Base-by-base conservation (phyloP, 805 yeast species). In the Metahyphopichia silvanorum region DNA sequence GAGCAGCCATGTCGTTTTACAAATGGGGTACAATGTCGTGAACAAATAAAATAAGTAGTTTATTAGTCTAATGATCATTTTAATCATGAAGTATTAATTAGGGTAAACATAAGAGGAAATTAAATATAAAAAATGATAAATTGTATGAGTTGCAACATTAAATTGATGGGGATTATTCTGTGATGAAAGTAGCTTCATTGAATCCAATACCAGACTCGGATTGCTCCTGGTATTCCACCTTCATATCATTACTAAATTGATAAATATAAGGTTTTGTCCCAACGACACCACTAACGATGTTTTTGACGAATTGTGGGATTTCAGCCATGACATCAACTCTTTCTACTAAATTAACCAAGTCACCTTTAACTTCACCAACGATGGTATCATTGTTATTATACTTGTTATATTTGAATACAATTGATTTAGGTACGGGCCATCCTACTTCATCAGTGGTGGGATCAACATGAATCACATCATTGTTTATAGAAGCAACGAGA, bases 291-390 rank as follows among this genome's bases (percentile, higher is more conserved):
- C 89, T 79, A 28, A 86, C 98, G 38, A 93, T 84, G 49, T 81
- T 84, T 66, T 91, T 93, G 46, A 93, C 95, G 61, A 93, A 88
- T 42, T 77, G 81, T 17, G 98, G 98, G 38, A 93, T 82, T 64
- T 93, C 98, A 32, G 88, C 86, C 97, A 93, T 88, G 38, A 93
- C 98, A 62, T 93, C 98, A 37, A 93, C 89, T 55, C 98, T 79
- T 66, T 87, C 97, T 32, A 86, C 78, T 39, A 86, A 62, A 28
- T 71, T 66, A 12, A 57, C 55, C 45, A 91, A 71, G 15, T 70
- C 63, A 40, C 96, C 96, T 25, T 48, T 53, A 14, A 84, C 76
- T 8, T 54, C 57, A 29, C 76, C 83, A 29, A 58, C 63, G 16
- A 73, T 68, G 26, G 48, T 43, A 35, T 60, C 60, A 15, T 65